Conservation (phyloP, 345 rosid species). For the Corymbia maculata region DNA sequence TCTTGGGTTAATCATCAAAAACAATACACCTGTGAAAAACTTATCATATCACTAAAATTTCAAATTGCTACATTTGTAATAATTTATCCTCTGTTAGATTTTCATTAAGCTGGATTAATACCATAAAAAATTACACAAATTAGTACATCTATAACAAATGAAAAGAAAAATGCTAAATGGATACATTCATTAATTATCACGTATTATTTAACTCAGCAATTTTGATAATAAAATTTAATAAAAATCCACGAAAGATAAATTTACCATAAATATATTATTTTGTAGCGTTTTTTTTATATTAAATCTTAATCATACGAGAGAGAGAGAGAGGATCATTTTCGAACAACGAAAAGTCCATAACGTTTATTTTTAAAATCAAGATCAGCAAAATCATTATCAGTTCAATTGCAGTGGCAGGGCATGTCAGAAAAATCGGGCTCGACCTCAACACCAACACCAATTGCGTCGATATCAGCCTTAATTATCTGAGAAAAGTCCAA, state of each 20-base stretch:
- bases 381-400: neutral
- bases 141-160: too few relatives aligned
- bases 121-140: too few relatives aligned
- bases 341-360: neutral
- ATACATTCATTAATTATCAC: rapidly evolving
- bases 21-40: rapidly evolving
- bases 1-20: neutral
- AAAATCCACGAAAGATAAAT: rapidly evolving
- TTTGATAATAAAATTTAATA: too few relatives aligned
- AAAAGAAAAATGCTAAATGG: rapidly evolving
- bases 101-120: too few relatives aligned
- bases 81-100: rapidly evolving
- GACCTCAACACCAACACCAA: neutral
- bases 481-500: too few relatives aligned
- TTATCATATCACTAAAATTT: too few relatives aligned
- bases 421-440: neutral
- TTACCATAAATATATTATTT: rapidly evolving
- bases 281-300: rapidly evolving
- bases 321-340: neutral
- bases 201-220: too few relatives aligned
- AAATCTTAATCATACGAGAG: neutral
- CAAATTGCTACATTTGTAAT: too few relatives aligned
- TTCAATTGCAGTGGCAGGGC: neutral
- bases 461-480: too few relatives aligned
- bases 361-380: neutral